Percentiles rank a stretch among this genome's conserved stretches.
Conservation (phyloP, 2,329 filamentous ascomycete genomes). For the Esteya vermicola region DNA sequence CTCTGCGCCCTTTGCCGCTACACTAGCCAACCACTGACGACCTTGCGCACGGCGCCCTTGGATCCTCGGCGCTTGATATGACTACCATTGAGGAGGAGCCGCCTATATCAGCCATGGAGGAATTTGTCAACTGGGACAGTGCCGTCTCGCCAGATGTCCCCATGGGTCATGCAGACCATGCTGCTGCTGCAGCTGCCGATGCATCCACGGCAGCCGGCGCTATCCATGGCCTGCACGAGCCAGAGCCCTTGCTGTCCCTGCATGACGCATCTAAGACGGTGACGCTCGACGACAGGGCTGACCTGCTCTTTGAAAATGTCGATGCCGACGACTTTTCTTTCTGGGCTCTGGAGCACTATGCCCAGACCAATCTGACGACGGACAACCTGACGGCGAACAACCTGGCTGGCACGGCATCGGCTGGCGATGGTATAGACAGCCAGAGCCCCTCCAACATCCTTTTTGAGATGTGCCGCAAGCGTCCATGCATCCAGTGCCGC, state of each 20-base stretch:
- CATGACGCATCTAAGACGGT: too few relatives aligned
- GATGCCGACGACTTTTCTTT: conserved; percentile 47
- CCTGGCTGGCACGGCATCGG: neutral
- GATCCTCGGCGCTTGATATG: neutral
- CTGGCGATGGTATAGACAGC: too few relatives aligned
- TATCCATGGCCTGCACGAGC: conserved; percentile 11
- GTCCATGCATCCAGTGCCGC: conserved; percentile 38
- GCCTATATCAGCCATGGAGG: conserved; percentile 32
- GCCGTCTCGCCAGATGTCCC: conserved; percentile 24
- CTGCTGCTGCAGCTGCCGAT: too few relatives aligned
- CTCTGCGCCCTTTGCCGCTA: neutral
- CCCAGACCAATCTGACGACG: conserved; percentile 20
- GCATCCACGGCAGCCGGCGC: neutral
- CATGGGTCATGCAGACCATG: too few relatives aligned
- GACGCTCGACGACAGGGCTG: conserved; percentile 14
- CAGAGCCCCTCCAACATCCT: conserved; percentile 17
- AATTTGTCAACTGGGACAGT: conserved; percentile 50
- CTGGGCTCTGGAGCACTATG: conserved; percentile 43
- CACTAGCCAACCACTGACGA: neutral
- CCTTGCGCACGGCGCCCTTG: neutral
- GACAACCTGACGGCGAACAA: neutral
- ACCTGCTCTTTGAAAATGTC: conserved; percentile 39
- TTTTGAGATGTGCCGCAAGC: conserved; percentile 23
- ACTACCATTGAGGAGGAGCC: neutral
- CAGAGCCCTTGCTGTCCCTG: too few relatives aligned